phyloP scores from a whole-genome alignment of 179 eudicot species.

The Dionaea muscipula region DNA sequence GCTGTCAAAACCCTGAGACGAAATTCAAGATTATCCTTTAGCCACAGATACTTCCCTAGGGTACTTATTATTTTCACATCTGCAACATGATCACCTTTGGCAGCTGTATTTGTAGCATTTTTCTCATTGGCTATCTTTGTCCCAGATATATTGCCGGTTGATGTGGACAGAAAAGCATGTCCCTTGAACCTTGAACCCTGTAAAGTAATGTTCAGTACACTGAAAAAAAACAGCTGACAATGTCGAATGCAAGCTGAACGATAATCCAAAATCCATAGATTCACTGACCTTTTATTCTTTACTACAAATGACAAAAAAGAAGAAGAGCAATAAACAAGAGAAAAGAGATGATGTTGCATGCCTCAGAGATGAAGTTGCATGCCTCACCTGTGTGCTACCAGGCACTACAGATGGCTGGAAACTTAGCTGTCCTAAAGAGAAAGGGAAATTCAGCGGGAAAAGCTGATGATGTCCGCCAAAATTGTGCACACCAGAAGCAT shows the following conservation, averaged over 20 bases:
- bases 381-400: constrained; percentile 5
- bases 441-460: constrained; percentile 1
- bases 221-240: background rate
- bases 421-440: background rate
- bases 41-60: constrained; percentile 75
- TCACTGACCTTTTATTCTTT: background rate
- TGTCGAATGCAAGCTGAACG: background rate
- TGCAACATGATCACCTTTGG: constrained; percentile 32
- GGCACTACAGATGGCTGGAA: constrained; percentile 3
- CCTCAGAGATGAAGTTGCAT: background rate
- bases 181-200: constrained; percentile 49
- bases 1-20: constrained; percentile 73
- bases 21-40: constrained; percentile 75
- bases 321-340: background rate
- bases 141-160: constrained; percentile 30
- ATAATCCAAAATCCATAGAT: background rate
- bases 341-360: background rate
- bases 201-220: constrained; percentile 10
- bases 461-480: background rate
- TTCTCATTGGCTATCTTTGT: constrained; percentile 32
- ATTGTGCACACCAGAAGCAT: background rate
- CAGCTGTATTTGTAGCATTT: constrained; percentile 18
- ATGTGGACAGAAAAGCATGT: constrained; percentile 47
- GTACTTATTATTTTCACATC: constrained; percentile 60
- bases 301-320: no score